These are phyloP conservation scores for Fusarium robinianum DNA, from an alignment of 2,329 filamentous ascomycete species.

Conservation along the genomic window DNA sequence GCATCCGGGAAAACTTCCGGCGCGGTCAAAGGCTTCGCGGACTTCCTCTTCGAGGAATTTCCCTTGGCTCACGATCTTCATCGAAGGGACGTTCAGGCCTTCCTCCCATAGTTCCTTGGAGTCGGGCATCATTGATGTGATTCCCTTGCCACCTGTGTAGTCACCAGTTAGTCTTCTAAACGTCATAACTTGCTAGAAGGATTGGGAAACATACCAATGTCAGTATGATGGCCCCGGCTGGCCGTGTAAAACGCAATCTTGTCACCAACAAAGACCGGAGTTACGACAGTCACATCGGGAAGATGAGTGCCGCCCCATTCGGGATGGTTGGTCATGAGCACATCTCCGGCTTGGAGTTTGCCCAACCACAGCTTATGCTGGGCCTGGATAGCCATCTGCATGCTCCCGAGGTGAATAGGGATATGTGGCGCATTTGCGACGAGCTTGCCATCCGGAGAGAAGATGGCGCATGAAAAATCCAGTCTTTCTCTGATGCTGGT, in stretches of 20 bases:
- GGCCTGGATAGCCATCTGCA: constrained; percentile 30
- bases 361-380: constrained; percentile 27
- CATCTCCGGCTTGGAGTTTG: constrained; percentile 28
- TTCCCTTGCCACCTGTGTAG: constrained; percentile 40
- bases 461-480: constrained; percentile 50
- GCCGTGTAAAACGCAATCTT: constrained; percentile 46
- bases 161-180: background rate
- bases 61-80: constrained; percentile 45
- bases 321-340: constrained; percentile 44
- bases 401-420: constrained; percentile 28
- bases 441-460: constrained; percentile 40
- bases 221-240: constrained; percentile 42
- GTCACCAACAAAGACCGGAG: constrained; percentile 43
- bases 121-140: constrained; percentile 49
- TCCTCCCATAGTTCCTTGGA: constrained; percentile 50
- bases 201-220: constrained; percentile 35
- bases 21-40: constrained; percentile 38
- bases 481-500: constrained; percentile 52
- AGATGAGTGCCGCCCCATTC: constrained; percentile 46
- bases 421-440: constrained; percentile 31
- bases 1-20: constrained; percentile 44
- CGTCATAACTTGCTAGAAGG: too few species aligned
- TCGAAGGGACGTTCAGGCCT: constrained; percentile 46
- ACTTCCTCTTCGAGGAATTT: constrained; percentile 43
- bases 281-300: constrained; percentile 49